Conservation (phyloP, 495 filamentous ascomycete genomes). For the Cercophora newfieldiana region DNA sequence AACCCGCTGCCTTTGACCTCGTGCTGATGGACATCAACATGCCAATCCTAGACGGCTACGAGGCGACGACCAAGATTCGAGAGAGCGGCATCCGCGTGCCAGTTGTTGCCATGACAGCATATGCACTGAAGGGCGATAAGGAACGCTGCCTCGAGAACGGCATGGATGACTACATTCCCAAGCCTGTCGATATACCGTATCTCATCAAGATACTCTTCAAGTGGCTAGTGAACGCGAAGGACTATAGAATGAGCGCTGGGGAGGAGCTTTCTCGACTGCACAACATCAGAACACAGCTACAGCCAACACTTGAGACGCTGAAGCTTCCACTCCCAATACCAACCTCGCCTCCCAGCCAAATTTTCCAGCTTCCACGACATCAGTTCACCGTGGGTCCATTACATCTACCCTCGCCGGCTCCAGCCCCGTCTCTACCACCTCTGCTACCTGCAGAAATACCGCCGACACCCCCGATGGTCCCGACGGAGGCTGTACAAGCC, state of each 20-base stretch:
- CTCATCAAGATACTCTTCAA: conserved; percentile 44
- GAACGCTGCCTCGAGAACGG: conserved; percentile 59
- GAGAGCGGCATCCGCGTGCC: conserved; percentile 46
- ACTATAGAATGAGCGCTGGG: conserved; percentile 9
- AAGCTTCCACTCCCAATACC: background rate
- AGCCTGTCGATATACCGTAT: conserved; percentile 54
- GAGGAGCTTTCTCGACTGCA: background rate
- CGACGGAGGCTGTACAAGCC: too few species aligned
- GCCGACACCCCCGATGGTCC: too few species aligned
- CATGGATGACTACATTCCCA: conserved; percentile 64
- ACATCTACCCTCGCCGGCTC: too few species aligned
- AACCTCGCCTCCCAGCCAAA: background rate
- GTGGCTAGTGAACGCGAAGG: conserved; percentile 38
- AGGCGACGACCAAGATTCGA: conserved; percentile 41
- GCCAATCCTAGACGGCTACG: conserved; percentile 49
- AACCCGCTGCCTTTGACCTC: conserved; percentile 52
- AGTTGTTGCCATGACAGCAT: conserved; percentile 65
- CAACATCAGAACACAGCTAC: background rate
- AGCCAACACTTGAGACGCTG: background rate
- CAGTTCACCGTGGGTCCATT: background rate
- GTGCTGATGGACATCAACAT: conserved; percentile 59
- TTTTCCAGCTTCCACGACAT: background rate
- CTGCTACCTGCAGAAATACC: too few species aligned
- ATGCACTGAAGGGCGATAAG: conserved; percentile 61
- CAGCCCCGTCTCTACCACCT: too few species aligned